Evolutionary conservation across 495 filamentous ascomycete species (phyloP).

Genomic region (Aspergillus ellipticus): DNA sequence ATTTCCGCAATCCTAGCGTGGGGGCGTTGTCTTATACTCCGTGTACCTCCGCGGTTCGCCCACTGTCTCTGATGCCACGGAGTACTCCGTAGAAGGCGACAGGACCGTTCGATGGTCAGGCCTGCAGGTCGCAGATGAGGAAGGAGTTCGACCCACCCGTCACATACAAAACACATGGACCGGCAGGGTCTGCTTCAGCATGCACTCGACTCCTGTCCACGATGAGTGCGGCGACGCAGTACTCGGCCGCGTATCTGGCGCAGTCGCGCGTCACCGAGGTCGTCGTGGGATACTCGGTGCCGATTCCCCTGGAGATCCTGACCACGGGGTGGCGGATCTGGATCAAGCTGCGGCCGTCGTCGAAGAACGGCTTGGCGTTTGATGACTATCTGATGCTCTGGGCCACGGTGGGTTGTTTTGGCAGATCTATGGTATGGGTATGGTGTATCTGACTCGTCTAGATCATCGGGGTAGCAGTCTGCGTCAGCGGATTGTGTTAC

Average conservation of each 20-base stretch:
- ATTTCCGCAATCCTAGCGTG: neutral
- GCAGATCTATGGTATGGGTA: neutral
- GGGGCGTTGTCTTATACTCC: too few species aligned
- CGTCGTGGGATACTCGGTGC: conserved; percentile 14
- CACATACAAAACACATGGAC: neutral
- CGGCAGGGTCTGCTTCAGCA: neutral
- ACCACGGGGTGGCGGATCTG: conserved; percentile 18
- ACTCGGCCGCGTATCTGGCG: conserved; percentile 1
- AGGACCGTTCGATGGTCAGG: too few species aligned
- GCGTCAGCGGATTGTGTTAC: conserved; percentile 15
- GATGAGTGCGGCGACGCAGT: neutral
- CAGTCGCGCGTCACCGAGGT: conserved; percentile 12
- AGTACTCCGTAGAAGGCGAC: too few species aligned
- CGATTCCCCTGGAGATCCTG: conserved; percentile 18
- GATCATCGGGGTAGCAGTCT: conserved; percentile 10
- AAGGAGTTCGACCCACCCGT: neutral
- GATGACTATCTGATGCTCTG: conserved; percentile 15
- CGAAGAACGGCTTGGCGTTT: conserved; percentile 9
- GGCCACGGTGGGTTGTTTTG: conserved; percentile 10
- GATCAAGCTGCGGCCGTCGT: conserved; percentile 9
- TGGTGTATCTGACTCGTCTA: neutral
- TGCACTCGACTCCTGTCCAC: neutral
- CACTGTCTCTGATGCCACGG: too few species aligned
- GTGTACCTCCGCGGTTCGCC: too few species aligned
- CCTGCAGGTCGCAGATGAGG: neutral